These are phyloP conservation scores for Candida coquimbonensis DNA, from an alignment of 805 yeast species.

Conservation along the genomic window DNA sequence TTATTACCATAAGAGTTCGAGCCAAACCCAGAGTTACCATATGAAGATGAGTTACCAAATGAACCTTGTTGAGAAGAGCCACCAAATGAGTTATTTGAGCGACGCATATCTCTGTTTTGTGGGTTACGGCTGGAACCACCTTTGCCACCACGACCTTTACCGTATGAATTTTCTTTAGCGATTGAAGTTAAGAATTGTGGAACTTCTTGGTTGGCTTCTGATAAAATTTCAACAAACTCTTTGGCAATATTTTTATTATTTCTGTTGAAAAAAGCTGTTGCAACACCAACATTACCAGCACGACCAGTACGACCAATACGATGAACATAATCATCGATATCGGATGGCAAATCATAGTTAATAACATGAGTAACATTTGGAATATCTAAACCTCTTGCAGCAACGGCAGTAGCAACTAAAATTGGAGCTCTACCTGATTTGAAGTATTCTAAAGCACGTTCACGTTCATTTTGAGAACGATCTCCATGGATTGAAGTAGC, in stretches of 20 bases:
- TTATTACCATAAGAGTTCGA: slow-evolving; percentile 17
- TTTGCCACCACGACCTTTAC: slow-evolving; percentile 44
- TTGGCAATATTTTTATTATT: slow-evolving; percentile 84
- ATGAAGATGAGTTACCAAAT: slow-evolving; percentile 6
- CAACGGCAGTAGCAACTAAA: slow-evolving; percentile 98
- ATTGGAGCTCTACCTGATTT: slow-evolving; percentile 88
- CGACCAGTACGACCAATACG: slow-evolving; percentile 99
- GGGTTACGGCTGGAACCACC: slow-evolving; percentile 39
- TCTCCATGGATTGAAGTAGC: slow-evolving; percentile 99
- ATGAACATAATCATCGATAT: slow-evolving; percentile 97
- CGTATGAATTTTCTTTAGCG: slow-evolving; percentile 64
- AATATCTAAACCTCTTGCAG: slow-evolving; percentile 99
- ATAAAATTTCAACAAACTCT: slow-evolving; percentile 77
- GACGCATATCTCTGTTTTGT: slow-evolving; percentile 47
- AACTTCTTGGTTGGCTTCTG: slow-evolving; percentile 97
- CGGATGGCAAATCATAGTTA: slow-evolving; percentile 91
- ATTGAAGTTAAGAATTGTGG: slow-evolving; percentile 82
- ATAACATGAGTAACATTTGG: slow-evolving; percentile 98
- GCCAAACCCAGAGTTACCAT: slow-evolving; percentile 5
- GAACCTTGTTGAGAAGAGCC: slow-evolving; percentile 8
- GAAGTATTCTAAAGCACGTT: slow-evolving; percentile 91
- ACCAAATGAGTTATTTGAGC: slow-evolving; percentile 21
- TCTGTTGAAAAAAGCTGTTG: slow-evolving; percentile 98
- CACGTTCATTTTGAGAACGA: slow-evolving; percentile 96
- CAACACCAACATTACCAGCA: slow-evolving; percentile 99